Evolutionary conservation across 2,329 filamentous ascomycete species (phyloP).

Genomic region (Colletotrichum australisinense): DNA sequence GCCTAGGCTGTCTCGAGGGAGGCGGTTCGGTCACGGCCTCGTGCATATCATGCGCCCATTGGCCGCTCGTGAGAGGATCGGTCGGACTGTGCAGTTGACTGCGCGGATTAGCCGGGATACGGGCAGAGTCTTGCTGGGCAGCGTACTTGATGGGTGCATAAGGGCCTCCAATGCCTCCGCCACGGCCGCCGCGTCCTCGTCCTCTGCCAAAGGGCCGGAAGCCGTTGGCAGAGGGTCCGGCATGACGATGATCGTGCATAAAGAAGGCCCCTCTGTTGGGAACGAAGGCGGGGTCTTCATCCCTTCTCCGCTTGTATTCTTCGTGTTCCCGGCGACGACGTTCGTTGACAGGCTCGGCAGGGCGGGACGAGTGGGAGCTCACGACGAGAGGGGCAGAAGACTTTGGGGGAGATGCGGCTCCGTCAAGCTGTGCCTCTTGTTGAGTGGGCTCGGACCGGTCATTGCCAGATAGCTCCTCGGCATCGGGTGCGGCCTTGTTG

Average conservation of each 20-base stretch:
- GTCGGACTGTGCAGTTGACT: constrained; percentile 59
- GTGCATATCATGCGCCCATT: constrained; percentile 96
- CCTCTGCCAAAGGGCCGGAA: constrained; percentile 79
- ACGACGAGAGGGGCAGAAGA: constrained; percentile 63
- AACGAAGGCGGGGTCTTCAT: constrained; percentile 92
- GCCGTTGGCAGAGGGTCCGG: constrained; percentile 80
- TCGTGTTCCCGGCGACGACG: constrained; percentile 87
- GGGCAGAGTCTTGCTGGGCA: constrained; percentile 26
- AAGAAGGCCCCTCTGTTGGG: constrained; percentile 96
- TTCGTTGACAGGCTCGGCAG: constrained; percentile 72
- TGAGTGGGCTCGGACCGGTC: constrained; percentile 54
- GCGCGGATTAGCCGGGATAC: constrained; percentile 26
- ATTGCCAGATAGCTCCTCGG: constrained; percentile 62
- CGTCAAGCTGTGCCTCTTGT: constrained; percentile 58
- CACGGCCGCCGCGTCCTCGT: constrained; percentile 70
- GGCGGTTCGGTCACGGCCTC: constrained; percentile 69
- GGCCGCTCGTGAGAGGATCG: constrained; percentile 76
- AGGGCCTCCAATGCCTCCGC: constrained; percentile 63
- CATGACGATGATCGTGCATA: constrained; percentile 92
- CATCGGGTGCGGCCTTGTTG: constrained; percentile 58
- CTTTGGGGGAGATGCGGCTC: constrained; percentile 51
- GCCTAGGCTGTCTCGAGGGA: constrained; percentile 53
- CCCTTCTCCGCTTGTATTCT: constrained; percentile 87
- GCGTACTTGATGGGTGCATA: constrained; percentile 75
- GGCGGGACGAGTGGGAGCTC: constrained; percentile 62